Base-by-base conservation (phyloP, 768 basidiomycete species). In the Mycena capillaripes region DNA sequence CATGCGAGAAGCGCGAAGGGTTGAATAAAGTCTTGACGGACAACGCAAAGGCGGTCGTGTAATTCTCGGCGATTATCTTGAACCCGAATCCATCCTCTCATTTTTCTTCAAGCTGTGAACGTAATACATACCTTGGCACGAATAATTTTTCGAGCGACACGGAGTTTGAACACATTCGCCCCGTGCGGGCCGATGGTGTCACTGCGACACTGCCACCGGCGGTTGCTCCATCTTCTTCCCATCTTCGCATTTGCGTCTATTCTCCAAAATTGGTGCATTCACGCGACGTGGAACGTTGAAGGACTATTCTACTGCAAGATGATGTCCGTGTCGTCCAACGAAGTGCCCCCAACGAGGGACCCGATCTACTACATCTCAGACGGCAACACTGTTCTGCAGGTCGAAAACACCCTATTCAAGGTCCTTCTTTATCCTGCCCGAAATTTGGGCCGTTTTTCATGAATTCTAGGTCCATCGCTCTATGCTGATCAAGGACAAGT, bases 1-100 rank as follows among this genome's bases (percentile, higher is more conserved):
- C 89, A 61, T 96, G 94, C 81, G 76, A 89, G 77, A 89, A 90
- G 81, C 83, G 95, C 60, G 90, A 91, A 19, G 90, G 88, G 29
- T 80, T 96, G 77, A 93, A 93, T 77, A 82, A 80, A 71, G 85
- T 90, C 56, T 77, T 91, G 77, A 85, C 79, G 36, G 85, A 82
- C 38, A 86, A 85, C 66, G 85, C 87, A 36, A 73, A 66, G n/a
- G 63, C 65, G 21, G 69, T 64, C 3, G 65, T 21, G 14, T 70
- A 25, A 66, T 29, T 25, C 38, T 52, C 4, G 19, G 11, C 11
- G 2, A 38, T 38, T 38, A 38, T 38, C 38, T n/a, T n/a, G n/a
- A n/a, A n/a, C n/a, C n/a, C n/a, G n/a, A n/a, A n/a, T n/a, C n/a
- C n/a, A n/a, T n/a, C n/a, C n/a, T n/a, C n/a, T n/a, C n/a, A n/a